Evolutionary conservation across 129 eudicot genomes (phyloP), one percentile per base, ranked within the genome.

Genomic region (Pulicaria dysenterica): DNA sequence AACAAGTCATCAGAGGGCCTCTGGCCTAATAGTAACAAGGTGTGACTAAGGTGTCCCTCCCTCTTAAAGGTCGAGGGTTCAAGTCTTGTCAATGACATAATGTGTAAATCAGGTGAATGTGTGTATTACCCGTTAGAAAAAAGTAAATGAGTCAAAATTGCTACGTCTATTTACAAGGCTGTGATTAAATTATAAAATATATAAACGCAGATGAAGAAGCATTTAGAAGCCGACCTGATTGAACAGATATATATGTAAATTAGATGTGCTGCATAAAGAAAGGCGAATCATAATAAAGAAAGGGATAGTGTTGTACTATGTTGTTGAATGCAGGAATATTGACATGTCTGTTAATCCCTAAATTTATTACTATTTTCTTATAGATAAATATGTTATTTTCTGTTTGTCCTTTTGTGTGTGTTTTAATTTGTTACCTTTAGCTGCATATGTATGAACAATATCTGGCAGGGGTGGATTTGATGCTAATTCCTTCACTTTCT

Each of bases 201-300:
- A 34, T 44, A 10, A 11, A 71, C 24, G 44, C 42, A 16, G 48
- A 42, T 34, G 66, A 46, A 70, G 77, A 53, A 62, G 72, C 82
- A 61, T 61, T 77, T 77, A 19, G 82, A 70, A 77, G 59, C 72
- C 82, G 77, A 77, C 77, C 77, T 64, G 82, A 77, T 77, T 77
- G 82, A 60, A 77, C 77, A 70, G 63, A 70, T 49, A 69, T 69
- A 70, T 60, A 61, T 70, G 31, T 24, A 24, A 24, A 24, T 24
- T 24, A 60, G 49, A 77, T 77, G 71, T 77, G 77, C 63, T 36
- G 59, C 72, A 50, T 51, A 77, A 77, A 70, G 82, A 46, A 70
- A 43, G 65, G 48, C 14, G 70, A 64, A 70, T 77, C 57, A 60
- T 45, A 69, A 58, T 19, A 77, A 70, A 70, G 64, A 61, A 4